Evolutionary conservation across 345 rosid species (phyloP).

Genomic region (Citrus inodora): DNA sequence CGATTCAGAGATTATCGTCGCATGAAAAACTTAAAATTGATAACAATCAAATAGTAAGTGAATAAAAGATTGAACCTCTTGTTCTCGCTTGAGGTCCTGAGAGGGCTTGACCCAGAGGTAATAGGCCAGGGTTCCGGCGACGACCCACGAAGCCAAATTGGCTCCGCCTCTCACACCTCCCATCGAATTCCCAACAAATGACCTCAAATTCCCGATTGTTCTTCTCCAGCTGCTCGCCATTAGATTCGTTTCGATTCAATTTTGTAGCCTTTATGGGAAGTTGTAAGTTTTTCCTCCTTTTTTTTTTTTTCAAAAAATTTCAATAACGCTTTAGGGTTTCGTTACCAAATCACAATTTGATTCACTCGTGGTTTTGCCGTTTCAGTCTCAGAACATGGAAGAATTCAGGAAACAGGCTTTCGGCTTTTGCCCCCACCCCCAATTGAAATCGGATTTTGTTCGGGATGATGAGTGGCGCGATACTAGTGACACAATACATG

Average conservation of each 20-base stretch:
- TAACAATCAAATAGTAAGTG: background rate
- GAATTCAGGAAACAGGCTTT: too few relatives aligned
- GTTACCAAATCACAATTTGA: background rate
- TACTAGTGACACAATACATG: background rate
- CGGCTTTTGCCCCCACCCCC: background rate
- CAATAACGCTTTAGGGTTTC: background rate
- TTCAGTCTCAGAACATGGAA: background rate
- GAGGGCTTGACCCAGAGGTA: constrained; percentile 92
- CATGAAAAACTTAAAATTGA: background rate
- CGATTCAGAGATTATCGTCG: background rate
- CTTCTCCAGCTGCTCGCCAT: constrained; percentile 71
- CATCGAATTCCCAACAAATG: constrained; percentile 70
- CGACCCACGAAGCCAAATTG: constrained; percentile 82
- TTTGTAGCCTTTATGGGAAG: background rate
- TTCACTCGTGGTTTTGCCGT: background rate
- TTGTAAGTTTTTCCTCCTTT: background rate
- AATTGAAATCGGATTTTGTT: background rate
- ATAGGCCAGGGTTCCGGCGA: constrained; percentile 90
- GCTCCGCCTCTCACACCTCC: constrained; percentile 82
- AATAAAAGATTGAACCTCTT: constrained; percentile 38
- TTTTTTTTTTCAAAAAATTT: background rate
- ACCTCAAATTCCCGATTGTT: constrained; percentile 57
- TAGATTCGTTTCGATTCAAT: background rate
- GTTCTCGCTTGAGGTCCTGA: constrained; percentile 79
- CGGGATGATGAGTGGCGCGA: background rate